phyloP scores from a whole-genome alignment of 1,284 basidiomycete genomes.

The Ceratobasidium sp. region DNA sequence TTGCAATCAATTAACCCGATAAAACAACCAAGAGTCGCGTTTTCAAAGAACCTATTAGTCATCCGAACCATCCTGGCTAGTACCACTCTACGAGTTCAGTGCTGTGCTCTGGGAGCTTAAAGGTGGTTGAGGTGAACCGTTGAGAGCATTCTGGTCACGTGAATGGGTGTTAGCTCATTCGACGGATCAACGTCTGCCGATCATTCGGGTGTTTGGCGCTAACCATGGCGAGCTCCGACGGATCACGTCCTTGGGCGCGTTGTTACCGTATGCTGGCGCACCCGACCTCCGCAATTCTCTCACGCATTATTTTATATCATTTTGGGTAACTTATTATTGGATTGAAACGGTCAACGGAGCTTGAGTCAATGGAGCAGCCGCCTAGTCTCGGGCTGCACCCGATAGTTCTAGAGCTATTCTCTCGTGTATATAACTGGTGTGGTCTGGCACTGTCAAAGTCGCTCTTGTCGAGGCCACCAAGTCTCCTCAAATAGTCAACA shows the following conservation, averaged over 20 bases:
- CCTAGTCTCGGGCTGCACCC: not conserved
- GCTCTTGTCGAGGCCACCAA: conserved; percentile 42
- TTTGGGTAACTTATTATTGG: not conserved
- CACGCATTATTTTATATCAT: conserved; percentile 15
- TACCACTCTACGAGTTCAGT: no score
- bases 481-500: conserved; percentile 43
- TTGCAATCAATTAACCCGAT: not conserved
- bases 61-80: no score
- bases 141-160: not conserved
- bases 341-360: conserved; percentile 38
- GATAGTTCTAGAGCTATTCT: not conserved
- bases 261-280: not conserved
- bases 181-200: conserved; percentile 6
- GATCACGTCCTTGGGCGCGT: not conserved
- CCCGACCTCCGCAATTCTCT: conserved; percentile 9
- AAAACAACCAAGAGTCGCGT: no score
- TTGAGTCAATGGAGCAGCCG: conserved; percentile 2
- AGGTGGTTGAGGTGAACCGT: not conserved
- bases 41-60: no score
- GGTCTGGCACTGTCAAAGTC: conserved; percentile 1
- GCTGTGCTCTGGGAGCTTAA: no score
- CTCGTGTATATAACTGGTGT: conserved; percentile 16
- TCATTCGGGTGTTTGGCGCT: not conserved
- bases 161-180: conserved; percentile 4
- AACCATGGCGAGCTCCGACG: conserved; percentile 16